Base-by-base conservation (phyloP, 768 basidiomycete species). In the Gloeophyllum trabeum region DNA sequence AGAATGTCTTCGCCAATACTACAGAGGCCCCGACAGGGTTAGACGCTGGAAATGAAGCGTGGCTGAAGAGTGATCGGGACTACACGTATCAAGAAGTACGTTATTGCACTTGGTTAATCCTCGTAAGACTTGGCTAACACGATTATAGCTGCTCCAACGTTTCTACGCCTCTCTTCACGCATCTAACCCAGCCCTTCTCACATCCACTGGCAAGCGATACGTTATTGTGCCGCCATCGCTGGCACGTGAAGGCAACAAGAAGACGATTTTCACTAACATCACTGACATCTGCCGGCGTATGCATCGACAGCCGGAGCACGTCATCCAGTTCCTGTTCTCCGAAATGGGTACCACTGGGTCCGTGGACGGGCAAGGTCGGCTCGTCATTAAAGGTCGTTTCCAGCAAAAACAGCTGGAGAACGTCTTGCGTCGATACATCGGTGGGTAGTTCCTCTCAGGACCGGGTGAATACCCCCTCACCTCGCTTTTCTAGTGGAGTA, bases 381-480 rank as follows among this genome's bases (percentile, higher is more conserved):
- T 99, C 45, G 86, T 98, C 53, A 98, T 99, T 74, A 94, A 87
- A 61, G 96, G 96, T 52, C 79, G 90, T 50, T 99, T 97, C 76
- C 91, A 91, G 54, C 94, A 94, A 60, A 98, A 98, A 64, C 93
- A 96, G 57, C 82, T 98, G 49, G 94, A 99, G 66, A 94, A 94
- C 58, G 90, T 99, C 7, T 63, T 99, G 51, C 75, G 96, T 56
- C 78, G 91, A 44, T 99, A 99, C 61, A 97, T 98, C 54, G 88
- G 92, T 93, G 60, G 51, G 81, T 68, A 26, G 6, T 35, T 41
- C 39, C 42, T 32, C 23, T 44, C 20, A 34, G 36, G 32, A 35
- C 42, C 24, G 28, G 7, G n/a, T 19, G 21, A n/a, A 24, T 18
- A 22, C 37, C 28, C 13, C 19, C 5, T 40, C 1, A 14, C 22